Evolutionary conservation across 2,329 filamentous ascomycete species (phyloP), one percentile per base, ranked within the genome.

Genomic region (Fusarium algeriense): DNA sequence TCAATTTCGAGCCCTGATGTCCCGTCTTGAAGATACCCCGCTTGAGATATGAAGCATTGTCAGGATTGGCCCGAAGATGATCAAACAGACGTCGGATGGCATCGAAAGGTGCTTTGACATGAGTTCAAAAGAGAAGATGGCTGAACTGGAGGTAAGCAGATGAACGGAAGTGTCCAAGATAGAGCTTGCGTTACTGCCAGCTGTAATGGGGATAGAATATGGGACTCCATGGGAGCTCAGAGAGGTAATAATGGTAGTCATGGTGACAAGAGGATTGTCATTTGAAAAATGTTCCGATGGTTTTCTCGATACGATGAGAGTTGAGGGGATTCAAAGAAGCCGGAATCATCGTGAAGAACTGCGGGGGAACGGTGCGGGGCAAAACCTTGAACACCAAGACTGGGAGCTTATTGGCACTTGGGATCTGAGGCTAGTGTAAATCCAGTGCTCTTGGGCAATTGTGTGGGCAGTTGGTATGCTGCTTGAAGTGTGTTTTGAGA

Each of bases 21-120:
- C 17, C 56, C 48, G 7, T 54, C 20, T 45, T 55, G 32, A 55
- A 55, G 38, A 60, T 60, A 15, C 48, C 57, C 8, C 49, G 38
- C 15, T 46, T 55, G 19, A 38, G 49, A 20, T 55, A 55, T 15
- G 49, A 23, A 32, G 58, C 32, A 56, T 19, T 32, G 11, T 32
- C 40, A n/a, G 26, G 6, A 30, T 44, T 45, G 15, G 40, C 30
- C 4, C 32, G 28, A 30, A 44, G 38, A 23, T 55, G 9, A 34
- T 34, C 38, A 12, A 54, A 34, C 9, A 43, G 23, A 56, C 50
- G 41, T 5, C 17, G 34, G 3, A 41, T 55, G 7, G 49, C 41
- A 23, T 26, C 23, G 38, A 40, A 34, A 1, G 40, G 41, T 28
- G 32, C 48, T 34, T 61, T 38, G 17, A 44, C 0, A 23, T 32